Percentiles rank a stretch among this genome's conserved stretches.
These are phyloP conservation scores for Colletotrichum simmondsii DNA, from an alignment of 2,329 filamentous ascomycete genomes.

Conservation along the genomic window DNA sequence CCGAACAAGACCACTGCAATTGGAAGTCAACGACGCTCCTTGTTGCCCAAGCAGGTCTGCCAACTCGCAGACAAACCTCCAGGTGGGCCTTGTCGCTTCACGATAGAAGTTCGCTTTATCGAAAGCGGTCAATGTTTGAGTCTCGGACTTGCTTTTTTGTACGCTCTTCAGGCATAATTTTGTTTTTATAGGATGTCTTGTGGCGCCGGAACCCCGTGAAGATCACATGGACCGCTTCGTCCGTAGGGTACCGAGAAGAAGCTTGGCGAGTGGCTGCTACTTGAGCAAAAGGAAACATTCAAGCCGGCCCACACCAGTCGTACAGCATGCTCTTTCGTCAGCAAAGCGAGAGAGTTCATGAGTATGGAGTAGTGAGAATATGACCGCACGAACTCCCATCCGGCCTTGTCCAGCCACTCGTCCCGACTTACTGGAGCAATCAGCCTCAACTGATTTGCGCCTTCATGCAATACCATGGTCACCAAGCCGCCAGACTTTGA, in stretches of 20 bases:
- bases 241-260: background rate
- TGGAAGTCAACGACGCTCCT: background rate
- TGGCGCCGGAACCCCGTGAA: background rate
- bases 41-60: background rate
- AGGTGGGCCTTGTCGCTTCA: background rate
- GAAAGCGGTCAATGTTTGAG: background rate
- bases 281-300: background rate
- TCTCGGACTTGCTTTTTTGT: constrained; percentile 7
- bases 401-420: background rate
- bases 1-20: background rate
- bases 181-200: background rate
- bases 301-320: background rate
- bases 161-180: background rate
- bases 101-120: background rate
- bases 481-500: background rate
- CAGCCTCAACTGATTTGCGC: background rate
- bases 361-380: background rate
- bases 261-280: background rate
- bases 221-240: background rate
- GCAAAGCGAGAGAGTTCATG: background rate
- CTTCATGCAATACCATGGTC: background rate
- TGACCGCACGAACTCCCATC: background rate
- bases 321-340: background rate
- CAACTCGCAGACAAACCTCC: background rate
- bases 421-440: background rate